Percentiles rank a stretch among this genome's conserved stretches.
Conservation (phyloP, 179 eudicot species). For the Monotropa hypopitys region DNA sequence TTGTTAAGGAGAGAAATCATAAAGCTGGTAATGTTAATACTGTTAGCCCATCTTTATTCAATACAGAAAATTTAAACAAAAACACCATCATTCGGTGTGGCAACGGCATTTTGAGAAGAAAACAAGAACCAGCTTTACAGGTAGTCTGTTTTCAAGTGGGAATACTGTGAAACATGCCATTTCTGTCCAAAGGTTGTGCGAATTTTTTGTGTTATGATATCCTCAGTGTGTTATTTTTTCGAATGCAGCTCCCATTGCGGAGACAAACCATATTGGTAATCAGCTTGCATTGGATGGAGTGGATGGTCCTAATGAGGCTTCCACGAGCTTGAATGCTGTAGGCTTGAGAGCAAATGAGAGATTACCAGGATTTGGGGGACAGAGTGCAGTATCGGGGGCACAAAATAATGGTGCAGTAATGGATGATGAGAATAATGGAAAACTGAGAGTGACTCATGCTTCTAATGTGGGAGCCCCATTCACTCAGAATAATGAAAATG, state of each 20-base stretch:
- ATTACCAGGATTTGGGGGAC: slow-evolving; percentile 8
- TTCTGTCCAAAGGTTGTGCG: neutral
- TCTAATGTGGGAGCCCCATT: neutral
- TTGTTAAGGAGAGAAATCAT: slow-evolving; percentile 2
- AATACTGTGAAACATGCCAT: no score
- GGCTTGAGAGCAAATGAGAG: slow-evolving; percentile 24
- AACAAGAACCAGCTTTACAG: no score
- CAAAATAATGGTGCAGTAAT: slow-evolving; percentile 11
- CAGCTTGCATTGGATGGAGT: slow-evolving; percentile 7
- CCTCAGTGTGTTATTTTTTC: neutral
- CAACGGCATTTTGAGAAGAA: no score
- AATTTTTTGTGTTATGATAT: neutral
- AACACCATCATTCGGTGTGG: no score
- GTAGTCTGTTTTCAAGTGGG: neutral
- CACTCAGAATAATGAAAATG: slow-evolving; percentile 4
- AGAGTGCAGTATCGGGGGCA: neutral
- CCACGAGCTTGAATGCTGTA: slow-evolving; percentile 26
- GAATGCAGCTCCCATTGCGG: slow-evolving; percentile 2
- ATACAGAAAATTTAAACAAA: neutral
- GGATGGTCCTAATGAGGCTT: slow-evolving; percentile 26
- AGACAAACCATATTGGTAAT: slow-evolving; percentile 7
- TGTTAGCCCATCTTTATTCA: neutral
- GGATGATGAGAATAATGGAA: slow-evolving; percentile 20
- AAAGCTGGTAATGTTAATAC: neutral
- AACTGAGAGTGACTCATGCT: neutral